Conservation (phyloP, 768 basidiomycete genomes). For the Leccinum uliginosum region DNA sequence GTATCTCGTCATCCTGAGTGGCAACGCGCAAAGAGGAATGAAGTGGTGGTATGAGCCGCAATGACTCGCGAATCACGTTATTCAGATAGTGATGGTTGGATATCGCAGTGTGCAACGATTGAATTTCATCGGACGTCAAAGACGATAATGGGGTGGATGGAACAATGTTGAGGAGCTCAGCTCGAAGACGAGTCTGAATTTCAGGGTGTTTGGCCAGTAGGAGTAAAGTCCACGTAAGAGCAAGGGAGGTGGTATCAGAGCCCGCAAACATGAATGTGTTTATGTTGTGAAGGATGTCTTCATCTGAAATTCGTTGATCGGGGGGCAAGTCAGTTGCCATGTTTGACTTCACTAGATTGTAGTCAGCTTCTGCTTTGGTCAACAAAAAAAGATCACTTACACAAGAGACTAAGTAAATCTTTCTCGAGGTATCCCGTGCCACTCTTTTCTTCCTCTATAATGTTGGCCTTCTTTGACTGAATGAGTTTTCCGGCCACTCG, state of each 20-base stretch:
- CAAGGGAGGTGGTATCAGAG: slow-evolving; percentile 80
- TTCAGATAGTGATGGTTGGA: slow-evolving; percentile 67
- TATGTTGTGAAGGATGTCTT: slow-evolving; percentile 81
- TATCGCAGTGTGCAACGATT: slow-evolving; percentile 52
- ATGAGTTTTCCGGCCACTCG: slow-evolving; percentile 73
- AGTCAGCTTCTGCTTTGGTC: slow-evolving; percentile 4
- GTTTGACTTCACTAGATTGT: slow-evolving; percentile 73
- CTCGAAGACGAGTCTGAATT: slow-evolving; percentile 66
- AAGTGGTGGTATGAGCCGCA: slow-evolving; percentile 77
- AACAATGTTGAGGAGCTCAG: slow-evolving; percentile 54
- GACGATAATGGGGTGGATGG: slow-evolving; percentile 38
- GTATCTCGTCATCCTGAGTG: slow-evolving; percentile 72
- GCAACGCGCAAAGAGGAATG: slow-evolving; percentile 81
- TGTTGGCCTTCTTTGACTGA: slow-evolving; percentile 72
- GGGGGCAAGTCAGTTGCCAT: slow-evolving; percentile 61
- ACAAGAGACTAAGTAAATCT: slow-evolving; percentile 72
- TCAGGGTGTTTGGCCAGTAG: slow-evolving; percentile 64
- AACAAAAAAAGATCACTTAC: slow-evolving; percentile 42
- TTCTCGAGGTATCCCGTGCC: slow-evolving; percentile 54
- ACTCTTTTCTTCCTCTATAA: slow-evolving; percentile 53
- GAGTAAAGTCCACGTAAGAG: slow-evolving; percentile 81
- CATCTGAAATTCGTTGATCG: slow-evolving; percentile 77
- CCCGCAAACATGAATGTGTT: slow-evolving; percentile 91
- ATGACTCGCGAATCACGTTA: slow-evolving; percentile 68
- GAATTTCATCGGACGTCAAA: slow-evolving; percentile 61